Conservation (phyloP, 495 filamentous ascomycete species). For the Astrothelium subdiscretum region DNA sequence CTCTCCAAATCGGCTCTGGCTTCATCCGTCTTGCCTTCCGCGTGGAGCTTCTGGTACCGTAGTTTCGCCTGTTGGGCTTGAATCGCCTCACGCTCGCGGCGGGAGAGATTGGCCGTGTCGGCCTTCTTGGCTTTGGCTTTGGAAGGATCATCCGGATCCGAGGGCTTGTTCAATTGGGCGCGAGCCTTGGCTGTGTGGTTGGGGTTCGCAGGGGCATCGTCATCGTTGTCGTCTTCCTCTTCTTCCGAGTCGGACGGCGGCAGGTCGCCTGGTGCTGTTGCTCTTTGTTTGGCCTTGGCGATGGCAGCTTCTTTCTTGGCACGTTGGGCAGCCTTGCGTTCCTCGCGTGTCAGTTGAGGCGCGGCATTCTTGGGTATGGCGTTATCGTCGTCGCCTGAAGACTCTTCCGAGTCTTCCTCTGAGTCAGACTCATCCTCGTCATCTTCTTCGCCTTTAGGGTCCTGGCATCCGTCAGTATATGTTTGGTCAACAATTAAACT, state of each 20-base stretch:
- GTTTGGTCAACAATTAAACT: conserved; percentile 5
- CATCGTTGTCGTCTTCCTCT: conserved; percentile 42
- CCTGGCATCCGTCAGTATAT: conserved; percentile 25
- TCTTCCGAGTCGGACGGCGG: conserved; percentile 57
- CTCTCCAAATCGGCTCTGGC: conserved; percentile 85
- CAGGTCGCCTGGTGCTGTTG: conserved; percentile 70
- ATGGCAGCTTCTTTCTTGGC: conserved; percentile 83
- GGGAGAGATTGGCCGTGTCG: conserved; percentile 47
- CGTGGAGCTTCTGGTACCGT: conserved; percentile 85
- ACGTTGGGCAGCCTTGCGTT: conserved; percentile 79
- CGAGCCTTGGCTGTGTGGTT: conserved; percentile 70
- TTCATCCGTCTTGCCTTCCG: conserved; percentile 94
- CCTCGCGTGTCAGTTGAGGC: conserved; percentile 57
- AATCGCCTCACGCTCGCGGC: conserved; percentile 79
- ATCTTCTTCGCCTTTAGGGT: conserved; percentile 34
- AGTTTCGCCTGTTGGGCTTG: conserved; percentile 83
- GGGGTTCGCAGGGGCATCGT: conserved; percentile 70
- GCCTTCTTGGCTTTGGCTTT: conserved; percentile 25
- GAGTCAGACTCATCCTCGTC: conserved; percentile 28
- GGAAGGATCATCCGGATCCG: conserved; percentile 32
- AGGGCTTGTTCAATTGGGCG: conserved; percentile 41
- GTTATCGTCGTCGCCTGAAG: conserved; percentile 22
- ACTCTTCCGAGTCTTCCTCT: conserved; percentile 35
- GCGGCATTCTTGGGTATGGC: conserved; percentile 15
- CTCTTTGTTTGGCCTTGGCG: conserved; percentile 48